Base-by-base conservation (phyloP, 352 stramenopile genomes). In the Phytophthora pluvialis region DNA sequence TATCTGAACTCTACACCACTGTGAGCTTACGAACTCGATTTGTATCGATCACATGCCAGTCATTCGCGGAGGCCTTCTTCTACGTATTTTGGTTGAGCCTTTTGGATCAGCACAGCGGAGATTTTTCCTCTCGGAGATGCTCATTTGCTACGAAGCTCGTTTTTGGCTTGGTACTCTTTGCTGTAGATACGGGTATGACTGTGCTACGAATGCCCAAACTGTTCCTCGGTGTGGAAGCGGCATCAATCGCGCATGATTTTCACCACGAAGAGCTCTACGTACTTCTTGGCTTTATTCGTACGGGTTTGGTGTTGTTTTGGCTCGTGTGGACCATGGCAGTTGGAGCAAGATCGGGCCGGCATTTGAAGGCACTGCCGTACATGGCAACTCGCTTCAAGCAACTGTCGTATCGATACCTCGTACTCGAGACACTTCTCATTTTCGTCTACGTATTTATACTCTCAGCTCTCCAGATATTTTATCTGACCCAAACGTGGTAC, bases 361-460 rank as follows among this genome's bases (percentile, higher is more conserved):
- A 91, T 40, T n/a, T 97, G 18, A 88, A 87, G 11, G 68, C 69
- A 15, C 53, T 97, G 5, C 78, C 84, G 26, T 97, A 97, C 67
- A 95, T 97, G 83, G 78, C 81, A 4, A 91, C 86, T 18, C 88
- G 89, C 4, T 93, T 89, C 45, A 85, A 94, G 70, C 89, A 97
- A 48, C 70, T 97, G 6, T 95, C 88, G 38, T 97, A 93, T 57
- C 85, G 89, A 11, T 97, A 95, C 55, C 56, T 95, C 12, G 80
- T 90, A 15, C 64, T 95, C 4, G 80, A 94, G 65, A 90, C 82
- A 8, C 50, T 93, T 16, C 47, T 95, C 7, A 84, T 97, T 57
- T 69, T 93, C 18, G 60, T 91, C 28, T 90, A 94, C 65, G 81
- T 89, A 5, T 55, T 91, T 21, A 62, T 90, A 25, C 70, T 91